Conservation (phyloP, 2,329 filamentous ascomycete species). For the Helotiales sp. region DNA sequence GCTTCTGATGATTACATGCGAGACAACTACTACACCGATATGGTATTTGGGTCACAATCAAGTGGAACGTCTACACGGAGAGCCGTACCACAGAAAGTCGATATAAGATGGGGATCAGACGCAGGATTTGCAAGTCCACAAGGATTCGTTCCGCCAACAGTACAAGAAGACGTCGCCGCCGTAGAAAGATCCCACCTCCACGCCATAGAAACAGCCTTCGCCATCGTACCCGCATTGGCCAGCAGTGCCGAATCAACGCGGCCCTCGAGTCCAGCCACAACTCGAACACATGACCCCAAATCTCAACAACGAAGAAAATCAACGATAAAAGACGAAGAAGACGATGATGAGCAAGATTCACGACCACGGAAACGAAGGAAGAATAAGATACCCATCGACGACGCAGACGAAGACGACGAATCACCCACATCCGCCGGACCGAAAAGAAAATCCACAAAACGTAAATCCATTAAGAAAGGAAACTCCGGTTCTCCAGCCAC, state of each 20-base stretch:
- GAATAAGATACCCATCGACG: conserved; percentile 50
- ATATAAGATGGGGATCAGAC: conserved; percentile 68
- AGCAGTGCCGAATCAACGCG: conserved; percentile 60
- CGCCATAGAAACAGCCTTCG: conserved; percentile 56
- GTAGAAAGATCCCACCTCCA: conserved; percentile 56
- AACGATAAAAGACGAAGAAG: conserved; percentile 17
- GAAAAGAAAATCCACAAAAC: conserved; percentile 37
- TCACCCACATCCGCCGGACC: conserved; percentile 32
- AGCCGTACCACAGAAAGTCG: conserved; percentile 34
- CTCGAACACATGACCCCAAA: conserved; percentile 16
- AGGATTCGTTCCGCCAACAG: conserved; percentile 57
- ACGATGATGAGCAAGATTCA: conserved; percentile 39
- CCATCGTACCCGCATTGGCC: conserved; percentile 37
- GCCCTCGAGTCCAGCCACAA: conserved; percentile 52
- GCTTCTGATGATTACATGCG: conserved; percentile 21
- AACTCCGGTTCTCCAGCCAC: conserved; percentile 25
- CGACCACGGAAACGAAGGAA: conserved; percentile 55
- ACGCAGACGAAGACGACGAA: conserved; percentile 39
- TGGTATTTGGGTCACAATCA: conserved; percentile 29
- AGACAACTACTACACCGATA: conserved; percentile 27
- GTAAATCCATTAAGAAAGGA: conserved; percentile 31
- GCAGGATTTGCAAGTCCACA: conserved; percentile 58
- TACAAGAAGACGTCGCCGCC: conserved; percentile 58
- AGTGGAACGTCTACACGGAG: conserved; percentile 12
- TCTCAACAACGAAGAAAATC: conserved; percentile 18